Base-by-base conservation (phyloP, 305 asterid genomes). In the Salvia sclarea region DNA sequence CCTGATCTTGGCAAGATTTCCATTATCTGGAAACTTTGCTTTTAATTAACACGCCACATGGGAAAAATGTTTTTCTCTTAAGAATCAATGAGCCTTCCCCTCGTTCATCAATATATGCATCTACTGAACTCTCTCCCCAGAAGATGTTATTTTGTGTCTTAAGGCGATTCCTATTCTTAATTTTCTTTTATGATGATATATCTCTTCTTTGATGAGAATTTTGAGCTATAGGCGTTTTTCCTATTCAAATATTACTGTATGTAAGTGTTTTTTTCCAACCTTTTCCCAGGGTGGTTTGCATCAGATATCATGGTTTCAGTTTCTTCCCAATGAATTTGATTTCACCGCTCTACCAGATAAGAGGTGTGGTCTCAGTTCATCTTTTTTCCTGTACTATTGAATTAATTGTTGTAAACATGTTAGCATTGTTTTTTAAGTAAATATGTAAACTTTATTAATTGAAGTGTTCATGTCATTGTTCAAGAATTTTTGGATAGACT, bases 291-390 rank as follows among this genome's bases (percentile, higher is more conserved):
- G 97, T 30, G 98, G 98, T 74, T 87, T 95, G 77, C 92, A 89
- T 79, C 95, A 86, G 80, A 86, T 91, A 85, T 95, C 99, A 24
- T 95, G 99, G 99, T 95, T 95, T 85, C 99, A 95, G 89, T 95
- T 95, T 82, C 95, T 86, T 71, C 92, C 99, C 31, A 77, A 77
- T 64, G 98, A 95, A 76, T 81, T 83, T 60, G 96, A 89, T 75
- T 81, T 82, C 78, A 86, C 41, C 71, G 56, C 86, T n/a, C 78
- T 84, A 61, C 75, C 93, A 69, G 96, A 94, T 75, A 89, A 82
- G 80, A 91, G 97, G 99, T 94, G 70, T 70, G 82, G 31, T 79
- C 59, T 75, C 57, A 52, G 69, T 45, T 41, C 68, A 53, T 66
- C 71, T 59, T 61, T 61, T 64, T 61, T 60, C 72, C 41, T 53